Evolutionary conservation across 495 filamentous ascomycete species (phyloP).

Genomic region (Thermothielavioides terrestris): DNA sequence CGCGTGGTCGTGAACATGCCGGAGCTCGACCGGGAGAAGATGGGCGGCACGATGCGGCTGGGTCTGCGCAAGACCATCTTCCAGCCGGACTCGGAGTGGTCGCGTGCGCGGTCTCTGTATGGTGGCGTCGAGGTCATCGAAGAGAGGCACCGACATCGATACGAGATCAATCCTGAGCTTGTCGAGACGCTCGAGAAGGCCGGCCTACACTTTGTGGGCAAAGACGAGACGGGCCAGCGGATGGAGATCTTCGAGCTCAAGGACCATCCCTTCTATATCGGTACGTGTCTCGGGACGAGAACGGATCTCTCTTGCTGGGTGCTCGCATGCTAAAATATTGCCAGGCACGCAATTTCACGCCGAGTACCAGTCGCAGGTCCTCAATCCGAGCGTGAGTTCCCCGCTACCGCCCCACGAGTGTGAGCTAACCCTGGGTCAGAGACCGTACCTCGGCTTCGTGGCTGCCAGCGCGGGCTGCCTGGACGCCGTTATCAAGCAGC

Average conservation of each 20-base stretch:
- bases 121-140: slow-evolving; percentile 45
- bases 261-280: slow-evolving; percentile 88
- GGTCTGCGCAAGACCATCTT: slow-evolving; percentile 67
- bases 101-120: slow-evolving; percentile 66
- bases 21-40: slow-evolving; percentile 51
- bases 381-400: slow-evolving; percentile 11
- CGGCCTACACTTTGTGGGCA: slow-evolving; percentile 62
- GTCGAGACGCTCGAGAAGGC: slow-evolving; percentile 48
- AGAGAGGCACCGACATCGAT: slow-evolving; percentile 66
- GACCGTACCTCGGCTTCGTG: slow-evolving; percentile 14
- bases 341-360: slow-evolving; percentile 18
- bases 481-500: slow-evolving; percentile 8
- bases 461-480: slow-evolving; percentile 14
- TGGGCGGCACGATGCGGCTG: slow-evolving; percentile 92
- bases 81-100: slow-evolving; percentile 73
- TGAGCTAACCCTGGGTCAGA: background rate
- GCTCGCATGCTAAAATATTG: background rate
- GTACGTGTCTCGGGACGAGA: background rate
- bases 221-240: slow-evolving; percentile 71
- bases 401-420: background rate
- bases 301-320: too few relatives aligned
- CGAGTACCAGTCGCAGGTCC: slow-evolving; percentile 16
- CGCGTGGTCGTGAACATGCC: slow-evolving; percentile 85
- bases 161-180: slow-evolving; percentile 65
- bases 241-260: slow-evolving; percentile 89